Percentiles rank a stretch among this genome's conserved stretches.
These are phyloP conservation scores for Geranium brycei DNA, from an alignment of 345 rosid genomes.

Conservation along the genomic window DNA sequence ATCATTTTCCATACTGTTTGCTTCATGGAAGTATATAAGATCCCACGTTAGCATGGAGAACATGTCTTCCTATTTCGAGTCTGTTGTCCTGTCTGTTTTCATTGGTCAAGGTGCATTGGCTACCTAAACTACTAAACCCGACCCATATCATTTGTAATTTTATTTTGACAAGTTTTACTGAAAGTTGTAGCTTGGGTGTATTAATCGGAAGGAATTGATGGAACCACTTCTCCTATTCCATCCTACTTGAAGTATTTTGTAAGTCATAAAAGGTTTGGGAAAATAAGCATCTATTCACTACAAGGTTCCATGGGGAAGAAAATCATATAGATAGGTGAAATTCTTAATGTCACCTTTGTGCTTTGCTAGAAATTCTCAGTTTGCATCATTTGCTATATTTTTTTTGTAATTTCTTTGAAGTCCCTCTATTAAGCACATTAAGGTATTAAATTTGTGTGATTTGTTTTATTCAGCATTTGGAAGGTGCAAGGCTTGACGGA, in stretches of 20 bases:
- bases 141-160: not conserved
- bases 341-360: too few relatives aligned
- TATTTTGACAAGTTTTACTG: not conserved
- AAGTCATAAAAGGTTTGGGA: not conserved
- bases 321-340: too few relatives aligned
- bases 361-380: too few relatives aligned
- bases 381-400: not conserved
- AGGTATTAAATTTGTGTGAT: not conserved
- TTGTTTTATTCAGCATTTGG: conserved; percentile 44
- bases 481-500: conserved; percentile 82
- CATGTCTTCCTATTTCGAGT: too few relatives aligned
- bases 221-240: not conserved
- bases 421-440: too few relatives aligned
- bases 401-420: not conserved
- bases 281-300: not conserved
- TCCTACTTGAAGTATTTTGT: not conserved
- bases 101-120: too few relatives aligned
- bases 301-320: not conserved
- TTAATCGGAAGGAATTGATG: not conserved
- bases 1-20: not conserved
- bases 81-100: too few relatives aligned
- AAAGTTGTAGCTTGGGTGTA: not conserved
- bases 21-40: not conserved
- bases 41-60: not conserved
- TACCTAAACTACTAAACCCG: not conserved